These are phyloP conservation scores for Podila epigama DNA, from an alignment of 192 early-diverging fungal species.

Conservation along the genomic window DNA sequence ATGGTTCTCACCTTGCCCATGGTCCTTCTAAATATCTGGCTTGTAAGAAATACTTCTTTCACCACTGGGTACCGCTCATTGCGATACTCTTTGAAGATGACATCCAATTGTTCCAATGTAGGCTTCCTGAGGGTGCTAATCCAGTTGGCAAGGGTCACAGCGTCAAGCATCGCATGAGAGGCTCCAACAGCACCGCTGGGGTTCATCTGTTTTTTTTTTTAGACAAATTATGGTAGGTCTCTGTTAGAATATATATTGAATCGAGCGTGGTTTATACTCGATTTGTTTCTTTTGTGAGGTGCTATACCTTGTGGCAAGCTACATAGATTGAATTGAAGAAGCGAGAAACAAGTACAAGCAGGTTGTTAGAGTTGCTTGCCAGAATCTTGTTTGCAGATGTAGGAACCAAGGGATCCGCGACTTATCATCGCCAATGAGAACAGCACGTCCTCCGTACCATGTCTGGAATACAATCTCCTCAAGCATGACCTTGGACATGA, in stretches of 20 bases:
- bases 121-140: not conserved
- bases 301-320: not conserved
- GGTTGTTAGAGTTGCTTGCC: too few relatives aligned
- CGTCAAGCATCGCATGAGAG: not conserved
- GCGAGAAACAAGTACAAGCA: too few relatives aligned
- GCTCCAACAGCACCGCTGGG: not conserved
- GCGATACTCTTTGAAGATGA: constrained; percentile 2
- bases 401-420: not conserved
- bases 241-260: not conserved
- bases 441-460: not conserved
- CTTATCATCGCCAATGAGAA: constrained; percentile 5
- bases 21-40: not conserved
- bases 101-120: not conserved
- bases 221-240: not conserved
- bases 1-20: constrained; percentile 8
- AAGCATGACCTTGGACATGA: not conserved
- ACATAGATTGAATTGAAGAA: not conserved
- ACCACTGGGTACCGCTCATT: not conserved
- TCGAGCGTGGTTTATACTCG: too few relatives aligned
- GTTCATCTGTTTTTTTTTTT: not conserved
- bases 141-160: constrained; percentile 4
- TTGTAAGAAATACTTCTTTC: not conserved
- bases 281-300: too few relatives aligned
- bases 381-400: too few relatives aligned
- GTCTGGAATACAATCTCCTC: constrained; percentile 6